Percentiles rank a stretch among this genome's conserved stretches.
phyloP scores from a whole-genome alignment of 148 eudicot genomes.

The Talinum fruticosum region DNA sequence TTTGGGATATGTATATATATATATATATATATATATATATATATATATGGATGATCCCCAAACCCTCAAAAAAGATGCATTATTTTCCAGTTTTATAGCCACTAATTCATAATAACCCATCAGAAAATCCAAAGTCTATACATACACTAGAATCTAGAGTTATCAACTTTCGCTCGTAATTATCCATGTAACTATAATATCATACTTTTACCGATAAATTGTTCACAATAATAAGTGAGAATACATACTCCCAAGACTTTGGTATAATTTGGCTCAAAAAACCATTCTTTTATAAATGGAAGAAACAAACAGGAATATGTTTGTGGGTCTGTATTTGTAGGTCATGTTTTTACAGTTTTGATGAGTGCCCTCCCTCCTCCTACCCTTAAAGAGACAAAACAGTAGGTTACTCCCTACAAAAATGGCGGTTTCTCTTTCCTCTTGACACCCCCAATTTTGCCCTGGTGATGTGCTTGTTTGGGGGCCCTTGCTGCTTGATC shows the following conservation, averaged over 20 bases:
- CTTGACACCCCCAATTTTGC: conserved; percentile 16
- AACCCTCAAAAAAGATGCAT: neutral
- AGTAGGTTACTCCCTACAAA: conserved; percentile 17
- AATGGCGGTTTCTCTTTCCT: conserved; percentile 20
- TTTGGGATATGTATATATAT: conserved; percentile 5
- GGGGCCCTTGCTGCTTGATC: conserved; percentile 15
- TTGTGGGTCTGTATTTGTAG: neutral
- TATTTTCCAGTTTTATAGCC: conserved; percentile 24
- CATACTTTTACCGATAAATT: no score
- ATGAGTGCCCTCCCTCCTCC: conserved; percentile 3
- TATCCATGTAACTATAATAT: no score
- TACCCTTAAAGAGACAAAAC: conserved; percentile 31
- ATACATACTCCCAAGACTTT: no score
- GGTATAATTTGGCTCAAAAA: neutral
- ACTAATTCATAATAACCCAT: conserved; percentile 11
- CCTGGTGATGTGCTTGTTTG: conserved; percentile 23
- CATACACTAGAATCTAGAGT: no score
- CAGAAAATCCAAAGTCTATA: neutral
- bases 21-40: no score
- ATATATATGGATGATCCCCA: conserved; percentile 4
- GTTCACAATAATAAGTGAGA: neutral
- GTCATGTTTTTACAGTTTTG: conserved; percentile 2
- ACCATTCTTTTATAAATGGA: neutral
- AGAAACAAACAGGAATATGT: neutral
- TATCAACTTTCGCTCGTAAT: no score